Base-by-base conservation (phyloP, 176 grass and related monocot species). In the Elymus sibiricus region DNA sequence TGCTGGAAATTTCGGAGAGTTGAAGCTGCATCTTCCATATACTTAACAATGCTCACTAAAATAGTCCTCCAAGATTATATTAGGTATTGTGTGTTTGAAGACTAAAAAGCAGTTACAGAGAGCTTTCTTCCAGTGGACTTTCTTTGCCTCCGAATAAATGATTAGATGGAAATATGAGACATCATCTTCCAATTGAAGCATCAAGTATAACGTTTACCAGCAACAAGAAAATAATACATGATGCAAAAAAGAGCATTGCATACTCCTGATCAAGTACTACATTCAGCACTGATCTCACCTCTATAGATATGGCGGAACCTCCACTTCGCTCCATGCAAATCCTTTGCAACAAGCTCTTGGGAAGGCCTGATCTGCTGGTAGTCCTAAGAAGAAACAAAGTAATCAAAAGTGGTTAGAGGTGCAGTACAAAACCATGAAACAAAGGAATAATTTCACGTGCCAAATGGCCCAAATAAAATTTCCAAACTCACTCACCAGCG, bases 291-390 rank as follows among this genome's bases (percentile, higher is more conserved):
- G 35, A 75, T 64, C 65, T 63, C 61, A 99, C 97, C 97, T 91
- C 97, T 94, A 84, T 99, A 99, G 70, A 99, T 99, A 88, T 99
- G 97, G 29, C 97, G 94, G 80, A 96, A 99, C 79, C 70, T 90
- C 97, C 97, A 99, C 24, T 94, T 85, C 3, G 82, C 77, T 53
- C 97, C 94, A 90, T 99, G 94, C 64, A 99, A 88, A 86, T 99
- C 97, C 84, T 93, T 94, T 14, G 97, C 97, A 78, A 96, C 75
- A 82, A 99, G 92, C 82, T 99, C 97, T 88, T 99, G 94, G 16
- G 94, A 99, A 93, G 97, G 97, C 82, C 97, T 99, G n/a, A 94
- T 77, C 85, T 91, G 90, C 83, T 94, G 90, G 88, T 98, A 92
- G 73, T 98, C 97, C 97, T 98, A 89, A 39, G 49, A 59, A 76